Evolutionary conservation across 306 rosid species (phyloP), one percentile per base, ranked within the genome.

Genomic region (Ammopiptanthus mongolicus): DNA sequence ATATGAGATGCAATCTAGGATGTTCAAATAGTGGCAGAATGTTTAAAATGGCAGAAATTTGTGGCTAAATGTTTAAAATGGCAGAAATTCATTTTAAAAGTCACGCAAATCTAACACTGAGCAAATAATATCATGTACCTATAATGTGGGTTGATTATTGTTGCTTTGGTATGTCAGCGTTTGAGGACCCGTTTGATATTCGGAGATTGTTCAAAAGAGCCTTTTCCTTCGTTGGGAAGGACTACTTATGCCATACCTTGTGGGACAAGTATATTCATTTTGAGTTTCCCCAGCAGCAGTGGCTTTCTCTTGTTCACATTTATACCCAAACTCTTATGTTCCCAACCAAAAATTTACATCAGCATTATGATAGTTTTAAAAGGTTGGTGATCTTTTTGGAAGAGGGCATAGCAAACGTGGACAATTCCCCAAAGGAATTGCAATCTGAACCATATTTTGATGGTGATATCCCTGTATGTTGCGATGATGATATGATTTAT

Each of bases 191-290:
- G 13, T 84, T 87, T 82, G 94, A 91, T 82, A 83, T 90, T 78
- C 87, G 85, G 36, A 89, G 98, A 77, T 80, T 91, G 72, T 90
- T 94, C 70, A 81, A 72, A 71, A 84, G 98, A 87, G 97, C 91
- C 68, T 44, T 89, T 58, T 89, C 92, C 66, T 89, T 89, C 79
- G 89, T 94, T 80, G 91, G 97, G 73, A 94, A 87, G 90, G 98
- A 94, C 71, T 91, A 89, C 81, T 77, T 53, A 13, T 88, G 96
- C 80, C 87, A 88, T 84, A 64, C 84, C 57, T 80, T 94, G 87
- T 94, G 96, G 98, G 98, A 91, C 86, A 85, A 85, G 66, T 94
- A 88, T 84, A 89, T 94, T 60, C 88, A 83, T 23, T 94, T 94
- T 69, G 96, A 90, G 88, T 86, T 83, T 80, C 89, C 96, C 79